These are phyloP conservation scores for Wickerhamiella vanderwaltii DNA, from an alignment of 805 yeast species.

Conservation along the genomic window DNA sequence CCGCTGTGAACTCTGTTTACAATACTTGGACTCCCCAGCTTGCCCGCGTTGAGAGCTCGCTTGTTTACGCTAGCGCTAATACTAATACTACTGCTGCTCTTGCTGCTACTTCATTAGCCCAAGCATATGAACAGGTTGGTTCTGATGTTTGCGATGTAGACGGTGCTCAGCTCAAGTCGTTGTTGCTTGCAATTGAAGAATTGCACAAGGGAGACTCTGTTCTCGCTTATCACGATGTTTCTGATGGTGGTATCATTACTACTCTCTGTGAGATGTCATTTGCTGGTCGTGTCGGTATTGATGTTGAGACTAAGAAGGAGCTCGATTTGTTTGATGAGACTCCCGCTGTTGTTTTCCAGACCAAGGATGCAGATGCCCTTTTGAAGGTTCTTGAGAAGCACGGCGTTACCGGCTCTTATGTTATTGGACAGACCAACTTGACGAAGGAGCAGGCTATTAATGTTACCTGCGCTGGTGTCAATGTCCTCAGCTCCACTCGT, in stretches of 20 bases:
- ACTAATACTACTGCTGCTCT: conserved; percentile 36
- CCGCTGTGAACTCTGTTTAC: conserved; percentile 71
- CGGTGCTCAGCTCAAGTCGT: conserved; percentile 46
- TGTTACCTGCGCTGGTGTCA: conserved; percentile 34
- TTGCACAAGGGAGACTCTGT: conserved; percentile 55
- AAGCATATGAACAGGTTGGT: conserved; percentile 84
- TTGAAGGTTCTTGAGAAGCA: conserved; percentile 40
- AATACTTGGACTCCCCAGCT: conserved; percentile 93
- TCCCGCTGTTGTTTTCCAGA: conserved; percentile 92
- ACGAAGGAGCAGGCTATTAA: conserved; percentile 39
- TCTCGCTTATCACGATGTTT: conserved; percentile 84
- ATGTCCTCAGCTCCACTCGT: conserved; percentile 45
- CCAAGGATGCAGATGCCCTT: conserved; percentile 47
- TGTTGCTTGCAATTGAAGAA: conserved; percentile 55
- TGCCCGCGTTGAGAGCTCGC: conserved; percentile 47
- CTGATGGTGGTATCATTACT: conserved; percentile 90
- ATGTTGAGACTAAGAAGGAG: conserved; percentile 36
- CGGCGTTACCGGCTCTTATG: conserved; percentile 43
- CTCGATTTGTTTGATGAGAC: conserved; percentile 78
- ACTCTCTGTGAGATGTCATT: conserved; percentile 92
- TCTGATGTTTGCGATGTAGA: conserved; percentile 71
- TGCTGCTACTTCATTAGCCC: conserved; percentile 93
- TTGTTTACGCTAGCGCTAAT: conserved; percentile 64
- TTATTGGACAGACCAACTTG: conserved; percentile 53
- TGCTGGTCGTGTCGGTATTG: conserved; percentile 81